Evolutionary conservation across 2,329 filamentous ascomycete species (phyloP).

Genomic region (Malbranchea cinnamomea): DNA sequence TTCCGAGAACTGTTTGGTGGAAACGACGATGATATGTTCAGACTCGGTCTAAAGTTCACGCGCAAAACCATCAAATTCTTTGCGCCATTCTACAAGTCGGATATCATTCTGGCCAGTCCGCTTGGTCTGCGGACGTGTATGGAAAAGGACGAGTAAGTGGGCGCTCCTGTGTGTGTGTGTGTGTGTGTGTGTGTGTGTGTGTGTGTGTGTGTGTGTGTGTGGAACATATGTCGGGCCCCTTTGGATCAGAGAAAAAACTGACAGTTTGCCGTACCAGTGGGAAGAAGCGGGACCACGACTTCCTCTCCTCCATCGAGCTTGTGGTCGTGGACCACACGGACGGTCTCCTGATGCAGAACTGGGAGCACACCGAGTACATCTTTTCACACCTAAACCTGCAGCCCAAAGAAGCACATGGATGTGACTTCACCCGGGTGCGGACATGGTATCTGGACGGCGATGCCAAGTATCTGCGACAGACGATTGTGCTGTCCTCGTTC

Average conservation of each 20-base stretch:
- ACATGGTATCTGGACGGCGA: conserved; percentile 87
- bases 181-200: too few relatives aligned
- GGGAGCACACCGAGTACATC: conserved; percentile 88
- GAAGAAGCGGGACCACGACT: conserved; percentile 68
- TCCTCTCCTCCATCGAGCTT: conserved; percentile 83
- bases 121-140: conserved; percentile 83
- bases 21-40: conserved; percentile 95
- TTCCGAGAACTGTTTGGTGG: conserved; percentile 82
- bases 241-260: too few relatives aligned
- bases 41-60: conserved; percentile 90
- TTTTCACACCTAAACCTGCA: conserved; percentile 85
- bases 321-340: conserved; percentile 85
- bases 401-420: conserved; percentile 77
- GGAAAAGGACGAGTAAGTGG: conserved; percentile 52
- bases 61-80: conserved; percentile 93
- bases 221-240: too few relatives aligned
- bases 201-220: neutral
- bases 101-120: conserved; percentile 84
- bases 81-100: conserved; percentile 87
- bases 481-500: conserved; percentile 65
- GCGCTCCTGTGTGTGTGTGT: too few relatives aligned
- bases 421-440: conserved; percentile 81
- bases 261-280: conserved; percentile 22
- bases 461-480: conserved; percentile 69
- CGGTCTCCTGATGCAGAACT: conserved; percentile 92